These are phyloP conservation scores for Ceratocystis cubensis DNA, from an alignment of 2,329 filamentous ascomycete genomes.

Conservation along the genomic window DNA sequence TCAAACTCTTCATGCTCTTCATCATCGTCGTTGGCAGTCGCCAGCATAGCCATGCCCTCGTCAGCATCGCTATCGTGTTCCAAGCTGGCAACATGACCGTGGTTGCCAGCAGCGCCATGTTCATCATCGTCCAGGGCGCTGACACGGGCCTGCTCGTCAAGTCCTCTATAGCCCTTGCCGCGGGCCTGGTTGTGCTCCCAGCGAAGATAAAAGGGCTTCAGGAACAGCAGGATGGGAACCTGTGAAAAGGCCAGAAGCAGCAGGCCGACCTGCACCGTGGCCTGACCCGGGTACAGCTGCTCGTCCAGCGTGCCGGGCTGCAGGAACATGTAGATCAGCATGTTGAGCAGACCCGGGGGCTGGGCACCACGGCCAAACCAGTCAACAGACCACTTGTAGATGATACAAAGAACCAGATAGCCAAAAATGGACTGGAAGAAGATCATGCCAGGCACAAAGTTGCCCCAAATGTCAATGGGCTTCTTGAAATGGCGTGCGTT, in stretches of 20 bases:
- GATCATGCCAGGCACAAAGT: conserved; percentile 96
- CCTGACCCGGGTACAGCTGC: conserved; percentile 67
- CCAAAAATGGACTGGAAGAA: conserved; percentile 99
- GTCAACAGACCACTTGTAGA: conserved; percentile 94
- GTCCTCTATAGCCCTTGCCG: conserved; percentile 79
- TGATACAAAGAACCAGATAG: conserved; percentile 82
- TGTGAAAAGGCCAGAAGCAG: conserved; percentile 72
- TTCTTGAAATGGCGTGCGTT: conserved; percentile 93
- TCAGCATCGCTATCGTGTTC: conserved; percentile 55
- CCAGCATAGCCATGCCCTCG: conserved; percentile 77
- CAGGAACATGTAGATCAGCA: conserved; percentile 99
- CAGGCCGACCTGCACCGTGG: conserved; percentile 59
- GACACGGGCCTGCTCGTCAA: conserved; percentile 77
- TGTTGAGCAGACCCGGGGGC: conserved; percentile 86
- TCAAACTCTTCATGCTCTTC: conserved; percentile 95
- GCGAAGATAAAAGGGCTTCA: conserved; percentile 91
- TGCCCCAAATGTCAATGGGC: conserved; percentile 90
- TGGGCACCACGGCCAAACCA: conserved; percentile 53
- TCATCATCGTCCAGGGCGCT: conserved; percentile 86
- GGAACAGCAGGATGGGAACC: conserved; percentile 80
- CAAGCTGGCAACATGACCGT: conserved; percentile 2
- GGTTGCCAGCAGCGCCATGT: conserved; percentile 42
- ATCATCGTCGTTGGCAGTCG: conserved; percentile 54
- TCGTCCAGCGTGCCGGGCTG: conserved; percentile 64
- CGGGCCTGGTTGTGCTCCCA: conserved; percentile 86